Base-by-base conservation (phyloP, 1,284 basidiomycete genomes). In the Coniferiporia sulphurascens region DNA sequence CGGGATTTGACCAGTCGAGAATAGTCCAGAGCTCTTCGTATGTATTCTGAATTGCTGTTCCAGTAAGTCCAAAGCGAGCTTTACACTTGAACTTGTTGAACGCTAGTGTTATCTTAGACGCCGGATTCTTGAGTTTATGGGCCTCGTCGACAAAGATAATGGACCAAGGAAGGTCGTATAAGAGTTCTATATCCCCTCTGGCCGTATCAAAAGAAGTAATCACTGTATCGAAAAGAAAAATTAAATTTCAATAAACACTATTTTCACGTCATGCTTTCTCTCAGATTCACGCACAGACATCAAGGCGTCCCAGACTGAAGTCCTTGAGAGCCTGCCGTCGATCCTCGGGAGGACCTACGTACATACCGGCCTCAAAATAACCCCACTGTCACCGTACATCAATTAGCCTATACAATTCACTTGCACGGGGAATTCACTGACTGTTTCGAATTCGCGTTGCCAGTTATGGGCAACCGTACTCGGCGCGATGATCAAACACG, bases 11-110 rank as follows among this genome's bases (percentile, higher is more conserved):
- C 89, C 89, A 93, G 66, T 92, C 82, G 35, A 94, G 72, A 51
- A 93, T 83, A 0, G 89, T 88, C 85, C 89, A 93, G 55, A 95
- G 74, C 69, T 95, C 93, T 48, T 83, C 79, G 65, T 93, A 92
- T 0, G 83, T 82, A 65, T 95, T 95, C 68, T 95, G 93, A 43
- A 95, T 92, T 0, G 90, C 86, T 7, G 87, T 90, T 7, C 92
- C 89, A 9, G 90, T 93, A 49, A 95, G 74, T 1, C 90, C 92
- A 65, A 92, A 91, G 1, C 92, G 83, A 13, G 43, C 35, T 62
- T 68, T 59, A 67, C 87, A 91, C 0, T 68, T 59, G 66, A 93
- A 89, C 48, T 75, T 78, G 63, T 86, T 80, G 63, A 87, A 85
- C 0, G 89, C 86, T 34, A 70, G 56, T 0, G 87, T 85, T 8